Evolutionary conservation across 2,329 filamentous ascomycete species (phyloP).

Genomic region (Pseudogymnoascus sp.): DNA sequence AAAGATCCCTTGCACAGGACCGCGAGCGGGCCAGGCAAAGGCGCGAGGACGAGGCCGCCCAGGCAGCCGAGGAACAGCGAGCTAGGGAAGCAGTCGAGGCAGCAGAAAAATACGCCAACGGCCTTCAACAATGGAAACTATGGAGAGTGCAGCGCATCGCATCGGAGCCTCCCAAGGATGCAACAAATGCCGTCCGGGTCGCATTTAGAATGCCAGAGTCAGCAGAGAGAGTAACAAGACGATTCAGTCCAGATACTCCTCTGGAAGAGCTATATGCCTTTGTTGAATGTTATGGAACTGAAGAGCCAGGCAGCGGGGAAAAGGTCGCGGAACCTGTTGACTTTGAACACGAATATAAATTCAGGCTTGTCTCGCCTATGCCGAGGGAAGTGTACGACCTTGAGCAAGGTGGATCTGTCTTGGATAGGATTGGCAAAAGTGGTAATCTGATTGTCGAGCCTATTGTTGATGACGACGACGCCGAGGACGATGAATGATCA

Average conservation of each 20-base stretch:
- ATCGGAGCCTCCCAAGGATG: slow-evolving; percentile 59
- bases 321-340: slow-evolving; percentile 46
- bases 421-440: slow-evolving; percentile 69
- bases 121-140: slow-evolving; percentile 61
- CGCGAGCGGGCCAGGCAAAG: slow-evolving; percentile 73
- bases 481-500: slow-evolving; percentile 12
- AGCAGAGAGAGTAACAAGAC: slow-evolving; percentile 69
- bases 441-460: slow-evolving; percentile 85
- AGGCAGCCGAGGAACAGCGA: slow-evolving; percentile 59
- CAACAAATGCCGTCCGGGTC: slow-evolving; percentile 66
- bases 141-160: slow-evolving; percentile 69
- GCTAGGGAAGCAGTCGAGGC: slow-evolving; percentile 57
- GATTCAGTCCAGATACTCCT: slow-evolving; percentile 61
- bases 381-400: slow-evolving; percentile 76
- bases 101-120: slow-evolving; percentile 44
- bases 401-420: slow-evolving; percentile 58
- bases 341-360: slow-evolving; percentile 79
- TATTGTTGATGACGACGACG: slow-evolving; percentile 37
- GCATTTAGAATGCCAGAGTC: slow-evolving; percentile 58
- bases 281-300: slow-evolving; percentile 69
- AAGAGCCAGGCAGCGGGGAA: slow-evolving; percentile 22
- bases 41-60: slow-evolving; percentile 68
- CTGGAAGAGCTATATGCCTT: slow-evolving; percentile 93
- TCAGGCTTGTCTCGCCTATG: slow-evolving; percentile 78
- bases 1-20: slow-evolving; percentile 82